Percentiles rank a stretch among this genome's conserved stretches.
Conservation (phyloP, 2,329 filamentous ascomycete species). For the Microdochium paspali region DNA sequence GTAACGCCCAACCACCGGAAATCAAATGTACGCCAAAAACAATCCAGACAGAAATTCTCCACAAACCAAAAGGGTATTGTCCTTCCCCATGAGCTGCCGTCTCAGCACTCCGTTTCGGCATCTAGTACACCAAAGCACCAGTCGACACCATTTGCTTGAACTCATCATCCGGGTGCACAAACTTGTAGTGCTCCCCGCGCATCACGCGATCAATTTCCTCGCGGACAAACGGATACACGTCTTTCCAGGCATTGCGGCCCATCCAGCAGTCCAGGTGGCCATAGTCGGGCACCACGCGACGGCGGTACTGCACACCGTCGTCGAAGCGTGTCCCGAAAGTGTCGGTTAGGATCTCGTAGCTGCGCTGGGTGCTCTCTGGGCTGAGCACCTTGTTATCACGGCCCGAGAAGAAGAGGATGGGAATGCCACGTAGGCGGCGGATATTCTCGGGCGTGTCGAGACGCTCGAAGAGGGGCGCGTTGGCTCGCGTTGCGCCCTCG, state of each 20-base stretch:
- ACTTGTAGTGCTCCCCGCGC: conserved; percentile 29
- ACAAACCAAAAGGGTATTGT: too few relatives aligned
- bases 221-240: conserved; percentile 47
- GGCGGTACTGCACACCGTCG: conserved; percentile 33
- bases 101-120: conserved; percentile 1
- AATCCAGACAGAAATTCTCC: too few relatives aligned
- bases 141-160: conserved; percentile 30
- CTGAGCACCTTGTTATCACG: conserved; percentile 47
- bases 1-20: too few relatives aligned
- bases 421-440: conserved; percentile 37
- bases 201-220: conserved; percentile 45
- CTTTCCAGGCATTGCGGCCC: conserved; percentile 47
- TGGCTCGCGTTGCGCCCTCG: conserved; percentile 40
- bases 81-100: not conserved
- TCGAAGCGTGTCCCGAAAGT: conserved; percentile 31
- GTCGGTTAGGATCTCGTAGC: conserved; percentile 42
- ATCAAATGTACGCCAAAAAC: too few relatives aligned
- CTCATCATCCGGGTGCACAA: conserved; percentile 31
- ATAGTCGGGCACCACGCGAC: conserved; percentile 45
- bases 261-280: conserved; percentile 56
- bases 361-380: conserved; percentile 40
- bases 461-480: conserved; percentile 34
- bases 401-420: conserved; percentile 46
- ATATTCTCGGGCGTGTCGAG: conserved; percentile 43
- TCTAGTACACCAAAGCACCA: conserved; percentile 23